Evolutionary conservation across 2,329 filamentous ascomycete species (phyloP).

Genomic region (Penicillium sp.): DNA sequence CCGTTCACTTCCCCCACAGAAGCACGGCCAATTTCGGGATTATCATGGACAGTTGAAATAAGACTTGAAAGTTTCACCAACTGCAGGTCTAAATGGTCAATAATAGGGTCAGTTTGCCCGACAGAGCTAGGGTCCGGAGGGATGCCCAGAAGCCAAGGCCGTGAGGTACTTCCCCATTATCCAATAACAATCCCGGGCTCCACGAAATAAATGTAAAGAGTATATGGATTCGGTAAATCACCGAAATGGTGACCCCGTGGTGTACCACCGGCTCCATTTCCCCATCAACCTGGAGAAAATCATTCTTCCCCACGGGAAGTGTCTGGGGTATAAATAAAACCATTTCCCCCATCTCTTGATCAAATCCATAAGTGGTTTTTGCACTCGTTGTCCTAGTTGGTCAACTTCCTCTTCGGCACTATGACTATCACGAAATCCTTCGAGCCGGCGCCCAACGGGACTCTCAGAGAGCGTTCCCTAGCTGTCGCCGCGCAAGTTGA

Average conservation of each 20-base stretch:
- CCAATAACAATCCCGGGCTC: background rate
- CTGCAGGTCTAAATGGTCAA: background rate
- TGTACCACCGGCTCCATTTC: background rate
- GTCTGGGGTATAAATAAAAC: conserved; percentile 23
- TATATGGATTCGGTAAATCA: background rate
- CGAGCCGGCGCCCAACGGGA: conserved; percentile 13
- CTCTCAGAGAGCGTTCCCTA: conserved; percentile 23
- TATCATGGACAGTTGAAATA: background rate
- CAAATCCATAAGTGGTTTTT: background rate
- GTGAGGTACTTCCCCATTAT: background rate
- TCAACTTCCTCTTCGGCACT: background rate
- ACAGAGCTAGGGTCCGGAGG: background rate
- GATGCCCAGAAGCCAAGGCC: background rate
- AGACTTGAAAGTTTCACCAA: background rate
- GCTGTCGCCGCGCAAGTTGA: conserved; percentile 26
- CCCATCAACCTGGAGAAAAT: conserved; percentile 16
- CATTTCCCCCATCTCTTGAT: background rate
- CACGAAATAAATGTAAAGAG: background rate
- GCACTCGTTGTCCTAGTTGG: background rate
- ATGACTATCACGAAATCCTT: conserved; percentile 5
- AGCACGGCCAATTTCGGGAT: background rate
- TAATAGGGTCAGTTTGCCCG: background rate
- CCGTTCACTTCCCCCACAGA: background rate
- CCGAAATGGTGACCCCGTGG: background rate
- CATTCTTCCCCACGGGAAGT: conserved; percentile 13